Base-by-base conservation (phyloP, 2,329 filamentous ascomycete species). In the Fusarium dimerum region DNA sequence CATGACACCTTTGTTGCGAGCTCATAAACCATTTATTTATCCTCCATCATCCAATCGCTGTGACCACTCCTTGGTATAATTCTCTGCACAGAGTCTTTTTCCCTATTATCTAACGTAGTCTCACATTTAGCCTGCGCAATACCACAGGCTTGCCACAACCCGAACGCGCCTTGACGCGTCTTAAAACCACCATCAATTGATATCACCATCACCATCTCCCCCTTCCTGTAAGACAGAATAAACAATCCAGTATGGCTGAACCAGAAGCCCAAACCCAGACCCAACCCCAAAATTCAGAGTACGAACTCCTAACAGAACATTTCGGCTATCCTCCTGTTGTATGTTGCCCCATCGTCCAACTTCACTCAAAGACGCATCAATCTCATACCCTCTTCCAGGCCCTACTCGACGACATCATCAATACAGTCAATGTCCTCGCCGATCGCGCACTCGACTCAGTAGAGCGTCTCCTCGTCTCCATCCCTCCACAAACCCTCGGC, bases 401-500 rank as follows among this genome's bases (percentile, higher is more conserved):
- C 55, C 84, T 99, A 40, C 88, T 99, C 67, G 94, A 99, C 83
- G 93, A 97, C 75, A 92, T 97, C 64, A 96, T 97, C 77, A 97
- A 97, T 78, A 89, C 88, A 50, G 86, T 97, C 72, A 99, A 97
- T 77, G 90, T 93, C 66, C 84, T 97, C 65, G 88, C 94, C 66
- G 94, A 96, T 73, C 88, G 88, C 71, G 92, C 91, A 48, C 86
- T 96, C 66, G 90, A 90, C 66, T 90, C 89, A 55, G 86, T 97
- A 60, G 94, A 97, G 73, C 84, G 85, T 50, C 90, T 90, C 1
- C 85, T 99, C 17, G 78, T 90, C 45, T 81, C 82, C 46, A 87
- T 89, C 3, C 84, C 89, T 1, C 89, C 92, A 0, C 79, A 86
- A 26, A 80, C 84, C 13, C 83, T 99, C 34, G 94, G 94, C n/a